Evolutionary conservation across 768 basidiomycete genomes (phyloP), one percentile per base, ranked within the genome.

Genomic region (Tylopilus sp.): DNA sequence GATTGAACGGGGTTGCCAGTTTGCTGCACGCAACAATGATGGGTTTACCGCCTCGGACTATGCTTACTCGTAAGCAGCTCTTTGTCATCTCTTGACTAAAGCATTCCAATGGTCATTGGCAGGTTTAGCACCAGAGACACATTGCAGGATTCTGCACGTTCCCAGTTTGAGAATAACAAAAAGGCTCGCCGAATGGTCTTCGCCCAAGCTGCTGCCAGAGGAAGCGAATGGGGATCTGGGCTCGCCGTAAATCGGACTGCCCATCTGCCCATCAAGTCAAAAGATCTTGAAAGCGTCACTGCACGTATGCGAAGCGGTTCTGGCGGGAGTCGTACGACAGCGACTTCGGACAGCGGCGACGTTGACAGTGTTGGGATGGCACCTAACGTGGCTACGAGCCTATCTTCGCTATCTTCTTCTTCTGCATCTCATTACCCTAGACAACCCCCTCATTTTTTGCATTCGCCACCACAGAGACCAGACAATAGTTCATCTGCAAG

Each of bases 41-140:
- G 93, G 93, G 0, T 97, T 93, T 66, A 91, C 89, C 10, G 86
- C 95, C 10, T 85, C 86, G 1, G 95, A 98, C 71, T 97, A 95
- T 68, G 91, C 94, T 15, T 97, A 91, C 67, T 57, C 58, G 57
- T 62, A 52, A 60, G 60, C 52, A 41, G 36, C 15, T n/a, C n/a
- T n/a, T n/a, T 50, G 47, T 57, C 47, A 33, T 38, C 4, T 20
- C 26, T 17, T 9, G 31, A 13, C 33, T 7, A 45, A 48, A 41
- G 43, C 6, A n/a, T 26, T 50, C 47, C 48, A 49, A 58, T 41
- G 11, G 36, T 18, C 30, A 30, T 48, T 2, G 10, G 40, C 57
- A 92, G 90, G 40, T 83, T 79, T 60, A 86, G 75, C 61, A 92
- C 88, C 3, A 76, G 78, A 58, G 87, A 91, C 46, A 87, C 86